Evolutionary conservation across 2,329 filamentous ascomycete genomes (phyloP).

Genomic region (Dendryphion nanum): DNA sequence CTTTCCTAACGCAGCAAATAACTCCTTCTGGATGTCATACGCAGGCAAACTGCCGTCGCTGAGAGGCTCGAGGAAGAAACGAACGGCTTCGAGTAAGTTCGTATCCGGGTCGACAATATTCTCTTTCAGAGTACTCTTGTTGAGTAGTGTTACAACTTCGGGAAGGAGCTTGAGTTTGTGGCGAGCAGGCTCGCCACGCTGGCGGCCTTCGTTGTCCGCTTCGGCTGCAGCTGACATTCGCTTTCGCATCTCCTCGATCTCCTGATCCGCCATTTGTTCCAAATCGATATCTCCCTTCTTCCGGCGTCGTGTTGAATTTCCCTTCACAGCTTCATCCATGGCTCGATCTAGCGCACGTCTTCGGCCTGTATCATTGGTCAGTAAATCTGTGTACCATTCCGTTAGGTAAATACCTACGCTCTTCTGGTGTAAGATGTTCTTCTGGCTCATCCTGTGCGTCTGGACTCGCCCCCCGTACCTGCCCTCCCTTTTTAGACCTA

Average conservation of each 20-base stretch:
- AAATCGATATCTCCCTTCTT: slow-evolving; percentile 92
- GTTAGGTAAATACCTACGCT: slow-evolving; percentile 57
- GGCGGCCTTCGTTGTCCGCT: slow-evolving; percentile 79
- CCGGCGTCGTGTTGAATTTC: slow-evolving; percentile 67
- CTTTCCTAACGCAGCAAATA: slow-evolving; percentile 76
- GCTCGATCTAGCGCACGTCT: slow-evolving; percentile 80
- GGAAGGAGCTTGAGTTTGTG: slow-evolving; percentile 94
- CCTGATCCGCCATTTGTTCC: slow-evolving; percentile 84
- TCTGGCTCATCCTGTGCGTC: slow-evolving; percentile 73
- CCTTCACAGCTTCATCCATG: slow-evolving; percentile 86
- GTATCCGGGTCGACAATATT: slow-evolving; percentile 90
- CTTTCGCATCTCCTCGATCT: slow-evolving; percentile 82
- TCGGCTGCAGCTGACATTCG: slow-evolving; percentile 90
- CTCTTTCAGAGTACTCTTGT: slow-evolving; percentile 81
- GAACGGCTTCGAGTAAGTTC: slow-evolving; percentile 90
- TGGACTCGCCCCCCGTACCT: slow-evolving; percentile 34
- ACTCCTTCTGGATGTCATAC: slow-evolving; percentile 95
- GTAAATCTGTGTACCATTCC: slow-evolving; percentile 1
- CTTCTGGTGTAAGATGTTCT: slow-evolving; percentile 77
- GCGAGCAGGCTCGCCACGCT: slow-evolving; percentile 75
- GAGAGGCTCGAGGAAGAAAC: slow-evolving; percentile 94
- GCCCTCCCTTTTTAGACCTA: slow-evolving; percentile 43
- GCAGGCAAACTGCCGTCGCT: slow-evolving; percentile 92
- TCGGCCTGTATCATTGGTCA: slow-evolving; percentile 51
- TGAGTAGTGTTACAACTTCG: slow-evolving; percentile 83